Conservation (phyloP, 2,329 filamentous ascomycete genomes). For the Claviceps paspali region DNA sequence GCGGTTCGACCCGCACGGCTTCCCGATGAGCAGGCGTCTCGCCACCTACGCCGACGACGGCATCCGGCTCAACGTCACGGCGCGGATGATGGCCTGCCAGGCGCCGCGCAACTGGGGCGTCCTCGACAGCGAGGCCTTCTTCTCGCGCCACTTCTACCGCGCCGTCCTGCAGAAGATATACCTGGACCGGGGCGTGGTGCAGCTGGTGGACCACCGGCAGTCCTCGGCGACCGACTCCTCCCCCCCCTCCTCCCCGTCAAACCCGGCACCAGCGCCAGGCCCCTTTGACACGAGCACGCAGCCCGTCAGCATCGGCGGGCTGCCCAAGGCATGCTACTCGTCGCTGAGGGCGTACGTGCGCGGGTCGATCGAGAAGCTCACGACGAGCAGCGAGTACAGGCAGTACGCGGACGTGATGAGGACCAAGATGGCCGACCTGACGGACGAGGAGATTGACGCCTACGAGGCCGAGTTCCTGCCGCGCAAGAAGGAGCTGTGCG, state of each 20-base stretch:
- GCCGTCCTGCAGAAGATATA: slow-evolving; percentile 87
- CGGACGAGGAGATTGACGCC: slow-evolving; percentile 55
- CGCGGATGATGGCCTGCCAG: slow-evolving; percentile 95
- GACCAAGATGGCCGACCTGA: slow-evolving; percentile 51
- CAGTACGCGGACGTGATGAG: slow-evolving; percentile 44
- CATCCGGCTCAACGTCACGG: slow-evolving; percentile 83
- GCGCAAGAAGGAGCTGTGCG: slow-evolving; percentile 65
- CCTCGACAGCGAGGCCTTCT: slow-evolving; percentile 71
- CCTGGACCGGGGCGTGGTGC: slow-evolving; percentile 65
- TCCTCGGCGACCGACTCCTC: too few species aligned
- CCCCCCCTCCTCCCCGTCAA: too few species aligned
- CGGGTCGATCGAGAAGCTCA: slow-evolving; percentile 65
- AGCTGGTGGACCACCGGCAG: slow-evolving; percentile 32
- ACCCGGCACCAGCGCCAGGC: slow-evolving; percentile 13
- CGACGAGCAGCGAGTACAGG: slow-evolving; percentile 38
- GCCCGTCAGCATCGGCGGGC: slow-evolving; percentile 73
- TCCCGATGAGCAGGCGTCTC: slow-evolving; percentile 73
- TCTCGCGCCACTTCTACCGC: slow-evolving; percentile 84
- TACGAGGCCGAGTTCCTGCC: slow-evolving; percentile 53
- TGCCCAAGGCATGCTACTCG: slow-evolving; percentile 65
- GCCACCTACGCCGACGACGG: slow-evolving; percentile 43
- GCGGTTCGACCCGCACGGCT: slow-evolving; percentile 75
- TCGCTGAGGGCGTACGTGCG: slow-evolving; percentile 65
- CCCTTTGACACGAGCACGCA: slow-evolving; percentile 47
- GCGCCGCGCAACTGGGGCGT: slow-evolving; percentile 84